Evolutionary conservation across 148 eudicot genomes (phyloP), one percentile per base, ranked within the genome.

Genomic region (Gaultheria prostrata): DNA sequence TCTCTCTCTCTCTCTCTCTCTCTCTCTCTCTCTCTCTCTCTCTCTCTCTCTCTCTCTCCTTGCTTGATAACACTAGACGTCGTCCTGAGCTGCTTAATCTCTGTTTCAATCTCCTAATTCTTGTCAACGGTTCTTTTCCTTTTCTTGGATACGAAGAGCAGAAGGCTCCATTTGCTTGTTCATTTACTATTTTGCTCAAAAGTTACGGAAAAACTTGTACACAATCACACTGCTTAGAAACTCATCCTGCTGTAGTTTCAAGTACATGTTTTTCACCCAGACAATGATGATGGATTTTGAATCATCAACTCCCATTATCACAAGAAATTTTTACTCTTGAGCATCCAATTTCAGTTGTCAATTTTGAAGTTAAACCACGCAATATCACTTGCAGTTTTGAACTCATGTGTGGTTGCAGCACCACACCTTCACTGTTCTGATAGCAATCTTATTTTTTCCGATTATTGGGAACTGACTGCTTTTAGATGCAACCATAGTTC

Each of bases 1-100:
- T 76, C 80, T 61, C 85, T 85, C 74, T 83, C 46, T 79, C 56
- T 84, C 18, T 33, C 5, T n/a, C n/a, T n/a, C n/a, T 54, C 50
- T 82, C 59, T 48, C 53, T 69, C 82, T 45, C 83, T 72, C 79
- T 20, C 24, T 57, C 63, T 57, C 54, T 54, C 50, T 82, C 59
- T 48, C 53, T 69, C 82, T 45, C 83, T 72, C 85, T 46, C 69
- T 3, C 57, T 39, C 11, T n/a, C 53, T 12, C 35, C 43, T 3
- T 59, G 57, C 18, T 28, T 67, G 39, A 28, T 67, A 11, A 13
- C 35, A 48, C 17, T 35, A n/a, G 2, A 59, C 50, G 24, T n/a
- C 33, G 6, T 56, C 61, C 46, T 1, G 32, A 28, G 72, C 2
- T 78, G 15, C 28, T 76, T 11, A 76, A 20, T 54, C 43, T 53